Evolutionary conservation across 2,329 filamentous ascomycete genomes (phyloP).

Genomic region (Mycosphaerella arachidis): DNA sequence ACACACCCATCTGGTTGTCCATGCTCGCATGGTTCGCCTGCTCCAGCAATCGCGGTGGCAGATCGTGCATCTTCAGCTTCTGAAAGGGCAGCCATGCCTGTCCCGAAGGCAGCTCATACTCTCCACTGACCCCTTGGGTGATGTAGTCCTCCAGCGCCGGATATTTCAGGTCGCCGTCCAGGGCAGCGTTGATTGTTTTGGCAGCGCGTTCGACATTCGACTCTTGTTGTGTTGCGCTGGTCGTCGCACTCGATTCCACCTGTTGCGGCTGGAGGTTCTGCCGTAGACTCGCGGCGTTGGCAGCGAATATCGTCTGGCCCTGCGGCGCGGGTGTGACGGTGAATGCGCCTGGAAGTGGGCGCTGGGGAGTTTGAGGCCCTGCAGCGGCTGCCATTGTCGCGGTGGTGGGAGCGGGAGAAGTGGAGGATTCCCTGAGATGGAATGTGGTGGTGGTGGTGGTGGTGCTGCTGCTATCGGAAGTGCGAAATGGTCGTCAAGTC

Average conservation of each 20-base stretch:
- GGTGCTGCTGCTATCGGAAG: conserved; percentile 5
- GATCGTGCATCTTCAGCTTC: conserved; percentile 77
- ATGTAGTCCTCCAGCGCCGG: conserved; percentile 88
- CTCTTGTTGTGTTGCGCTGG: conserved; percentile 5
- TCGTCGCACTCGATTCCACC: conserved; percentile 8
- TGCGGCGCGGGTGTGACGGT: conserved; percentile 65
- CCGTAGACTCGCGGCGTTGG: conserved; percentile 27
- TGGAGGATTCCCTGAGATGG: background rate
- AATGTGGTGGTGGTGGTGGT: background rate
- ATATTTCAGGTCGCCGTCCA: conserved; percentile 73
- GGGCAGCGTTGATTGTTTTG: conserved; percentile 72
- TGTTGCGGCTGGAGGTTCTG: conserved; percentile 23
- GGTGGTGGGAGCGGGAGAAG: background rate
- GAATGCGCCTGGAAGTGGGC: conserved; percentile 70
- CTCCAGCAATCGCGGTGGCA: conserved; percentile 87
- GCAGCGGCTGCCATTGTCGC: conserved; percentile 27
- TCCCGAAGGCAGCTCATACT: conserved; percentile 72
- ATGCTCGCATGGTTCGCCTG: conserved; percentile 86
- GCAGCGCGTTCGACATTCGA: conserved; percentile 72
- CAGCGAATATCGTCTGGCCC: conserved; percentile 31
- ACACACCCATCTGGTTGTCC: conserved; percentile 89
- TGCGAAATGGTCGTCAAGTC: background rate
- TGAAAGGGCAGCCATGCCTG: conserved; percentile 84
- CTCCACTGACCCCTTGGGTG: conserved; percentile 76
- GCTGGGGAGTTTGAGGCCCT: conserved; percentile 56